Base-by-base conservation (phyloP, 176 grass and related monocot species). In the Pontederia paniculata region DNA sequence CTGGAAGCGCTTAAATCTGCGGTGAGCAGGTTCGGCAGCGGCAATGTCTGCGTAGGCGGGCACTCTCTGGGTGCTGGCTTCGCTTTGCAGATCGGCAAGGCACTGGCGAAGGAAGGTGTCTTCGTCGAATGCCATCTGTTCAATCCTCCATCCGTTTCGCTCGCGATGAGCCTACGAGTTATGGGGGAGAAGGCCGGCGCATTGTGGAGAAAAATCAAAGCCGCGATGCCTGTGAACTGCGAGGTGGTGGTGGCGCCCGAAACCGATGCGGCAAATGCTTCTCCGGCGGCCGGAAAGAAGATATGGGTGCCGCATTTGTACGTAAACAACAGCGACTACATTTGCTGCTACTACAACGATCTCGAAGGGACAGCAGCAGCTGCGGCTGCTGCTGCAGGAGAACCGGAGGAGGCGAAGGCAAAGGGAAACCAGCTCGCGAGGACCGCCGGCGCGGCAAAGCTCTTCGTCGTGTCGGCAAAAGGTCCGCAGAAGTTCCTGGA, bases 61-160 rank as follows among this genome's bases (percentile, higher is more conserved):
- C 89, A 95, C 71, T 89, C 84, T 45, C 72, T 89, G 16, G 89
- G 89, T 28, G 85, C 85, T 45, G 89, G 81, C 21, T 89, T 89
- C 60, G 89, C 81, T 48, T 78, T 95, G 31, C 89, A 89, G 68
- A 78, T 95, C 12, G 81, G 85, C 54, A 95, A 95, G 75, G 72
- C 84, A 45, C 73, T 85, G 51, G 89, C 81, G 46, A 88, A 89
- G 70, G 70, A 82, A 50, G 75, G 85, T 48, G 68, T 95, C 23
- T 70, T 89, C 65, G 85, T 95, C 16, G 89, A 95, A 60, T 95
- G 89, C 76, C 89, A 95, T 71, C 65, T 89, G 42, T 95, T 95
- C 69, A 95, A 95, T 63, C 81, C 85, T 31, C 89, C 89, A 15
- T 95, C 85, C 9, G 85, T 89, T 66, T 95, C 89, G 50, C 59